Conservation (phyloP, 2,329 filamentous ascomycete species). For the Penicillium verrucosum region DNA sequence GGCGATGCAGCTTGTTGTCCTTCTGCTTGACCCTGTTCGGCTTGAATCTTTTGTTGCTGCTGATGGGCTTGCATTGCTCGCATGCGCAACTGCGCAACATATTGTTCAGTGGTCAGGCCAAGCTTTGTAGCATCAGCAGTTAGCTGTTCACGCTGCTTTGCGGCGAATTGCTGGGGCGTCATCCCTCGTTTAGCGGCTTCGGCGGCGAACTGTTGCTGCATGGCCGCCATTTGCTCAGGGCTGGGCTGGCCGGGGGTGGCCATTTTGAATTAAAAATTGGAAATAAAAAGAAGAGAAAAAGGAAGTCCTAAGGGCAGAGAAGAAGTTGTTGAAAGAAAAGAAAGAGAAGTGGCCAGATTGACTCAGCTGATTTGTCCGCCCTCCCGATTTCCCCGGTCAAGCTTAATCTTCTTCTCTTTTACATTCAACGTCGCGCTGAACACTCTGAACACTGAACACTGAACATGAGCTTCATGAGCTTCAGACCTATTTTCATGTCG, state of each 20-base stretch:
- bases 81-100: slow-evolving; percentile 44
- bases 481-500: neutral
- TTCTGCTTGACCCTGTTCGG: slow-evolving; percentile 30
- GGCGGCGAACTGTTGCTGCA: slow-evolving; percentile 76
- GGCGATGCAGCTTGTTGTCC: slow-evolving; percentile 35
- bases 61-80: slow-evolving; percentile 47
- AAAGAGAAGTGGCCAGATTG: slow-evolving; percentile 28
- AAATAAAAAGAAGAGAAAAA: slow-evolving; percentile 1
- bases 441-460: neutral
- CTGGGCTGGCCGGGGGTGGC: slow-evolving; percentile 53
- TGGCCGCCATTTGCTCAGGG: slow-evolving; percentile 78
- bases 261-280: slow-evolving; percentile 24
- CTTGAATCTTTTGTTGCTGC: slow-evolving; percentile 38
- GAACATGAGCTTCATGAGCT: slow-evolving; percentile 5
- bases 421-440: neutral
- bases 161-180: slow-evolving; percentile 79
- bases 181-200: slow-evolving; percentile 84
- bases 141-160: slow-evolving; percentile 51
- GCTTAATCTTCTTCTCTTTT: neutral
- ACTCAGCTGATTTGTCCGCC: slow-evolving; percentile 27
- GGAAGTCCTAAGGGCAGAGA: neutral
- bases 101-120: slow-evolving; percentile 51
- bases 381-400: slow-evolving; percentile 11
- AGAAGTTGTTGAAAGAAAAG: slow-evolving; percentile 11
- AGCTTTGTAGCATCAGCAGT: slow-evolving; percentile 50